Evolutionary conservation across 306 rosid genomes (phyloP).

Genomic region (Senna siamea): DNA sequence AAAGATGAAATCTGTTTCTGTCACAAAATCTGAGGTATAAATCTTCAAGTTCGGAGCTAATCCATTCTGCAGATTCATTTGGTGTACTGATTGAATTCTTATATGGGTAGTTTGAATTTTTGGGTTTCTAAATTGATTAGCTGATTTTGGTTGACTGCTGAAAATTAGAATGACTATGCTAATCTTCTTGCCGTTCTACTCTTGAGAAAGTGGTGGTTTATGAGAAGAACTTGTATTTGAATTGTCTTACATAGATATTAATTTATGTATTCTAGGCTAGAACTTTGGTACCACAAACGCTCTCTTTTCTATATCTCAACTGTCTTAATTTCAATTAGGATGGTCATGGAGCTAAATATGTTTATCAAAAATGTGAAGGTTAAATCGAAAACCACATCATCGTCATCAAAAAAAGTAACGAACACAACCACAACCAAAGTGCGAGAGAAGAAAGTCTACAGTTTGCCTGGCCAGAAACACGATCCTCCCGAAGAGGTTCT

Average conservation of each 20-base stretch:
- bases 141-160: slow-evolving; percentile 21
- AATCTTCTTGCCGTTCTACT: slow-evolving; percentile 7
- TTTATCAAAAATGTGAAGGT: slow-evolving; percentile 61
- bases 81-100: background rate
- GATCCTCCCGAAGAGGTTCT: slow-evolving; percentile 95
- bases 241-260: too few relatives aligned
- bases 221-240: slow-evolving; percentile 34
- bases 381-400: slow-evolving; percentile 56
- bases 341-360: slow-evolving; percentile 32
- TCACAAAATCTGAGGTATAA: slow-evolving; percentile 71
- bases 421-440: slow-evolving; percentile 58
- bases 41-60: slow-evolving; percentile 32
- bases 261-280: background rate
- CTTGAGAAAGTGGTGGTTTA: too few relatives aligned
- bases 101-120: slow-evolving; percentile 18
- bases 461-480: slow-evolving; percentile 84
- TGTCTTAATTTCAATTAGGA: slow-evolving; percentile 31
- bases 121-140: slow-evolving; percentile 33
- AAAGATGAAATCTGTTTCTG: slow-evolving; percentile 57
- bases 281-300: background rate
- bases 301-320: slow-evolving; percentile 5
- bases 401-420: slow-evolving; percentile 50
- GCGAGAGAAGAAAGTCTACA: slow-evolving; percentile 81
- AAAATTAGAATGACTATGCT: background rate
- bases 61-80: slow-evolving; percentile 2